A percentile compares a stretch with the other conserved stretches of the same genome.
Evolutionary conservation across 768 basidiomycete genomes (phyloP).

Genomic region (Amanita inopinata): DNA sequence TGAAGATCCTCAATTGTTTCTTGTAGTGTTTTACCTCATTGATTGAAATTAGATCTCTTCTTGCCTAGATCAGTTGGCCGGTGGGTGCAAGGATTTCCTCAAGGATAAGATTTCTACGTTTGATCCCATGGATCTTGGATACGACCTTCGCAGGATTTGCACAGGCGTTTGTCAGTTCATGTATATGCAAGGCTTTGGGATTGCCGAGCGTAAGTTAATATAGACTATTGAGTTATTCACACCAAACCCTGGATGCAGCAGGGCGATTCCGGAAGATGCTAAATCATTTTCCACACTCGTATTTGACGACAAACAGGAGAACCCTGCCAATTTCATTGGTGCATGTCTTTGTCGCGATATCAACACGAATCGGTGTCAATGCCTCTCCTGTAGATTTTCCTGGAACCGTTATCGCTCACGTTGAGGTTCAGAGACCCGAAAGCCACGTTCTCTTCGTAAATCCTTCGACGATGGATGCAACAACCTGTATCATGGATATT

Average conservation of each 20-base stretch:
- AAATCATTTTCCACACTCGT: constrained; percentile 51
- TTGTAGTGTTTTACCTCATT: constrained; percentile 1
- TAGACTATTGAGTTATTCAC: constrained; percentile 3
- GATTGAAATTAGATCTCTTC: constrained; percentile 26
- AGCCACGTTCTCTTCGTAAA: constrained; percentile 42
- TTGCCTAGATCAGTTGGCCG: constrained; percentile 29
- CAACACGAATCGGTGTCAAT: constrained; percentile 37
- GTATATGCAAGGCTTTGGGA: constrained; percentile 34
- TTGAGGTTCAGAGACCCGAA: constrained; percentile 26
- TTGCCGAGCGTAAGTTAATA: constrained; percentile 28
- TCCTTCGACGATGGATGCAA: constrained; percentile 20
- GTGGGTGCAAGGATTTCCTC: constrained; percentile 31
- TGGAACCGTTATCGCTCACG: constrained; percentile 40
- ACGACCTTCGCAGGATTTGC: constrained; percentile 26
- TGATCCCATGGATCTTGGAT: constrained; percentile 21
- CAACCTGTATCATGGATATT: constrained; percentile 23
- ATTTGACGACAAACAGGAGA: constrained; percentile 37
- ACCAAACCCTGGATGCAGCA: constrained; percentile 16
- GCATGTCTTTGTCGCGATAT: constrained; percentile 47
- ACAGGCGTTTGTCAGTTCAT: constrained; percentile 42
- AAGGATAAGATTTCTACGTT: constrained; percentile 17
- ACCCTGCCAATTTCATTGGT: constrained; percentile 54
- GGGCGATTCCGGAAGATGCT: constrained; percentile 31
- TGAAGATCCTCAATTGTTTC: constrained; percentile 15
- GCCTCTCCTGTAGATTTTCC: constrained; percentile 52